Percentiles rank a stretch among this genome's conserved stretches.
These are phyloP conservation scores for Talaromyces sp. DNA, from an alignment of 2,329 filamentous ascomycete species.

Conservation along the genomic window DNA sequence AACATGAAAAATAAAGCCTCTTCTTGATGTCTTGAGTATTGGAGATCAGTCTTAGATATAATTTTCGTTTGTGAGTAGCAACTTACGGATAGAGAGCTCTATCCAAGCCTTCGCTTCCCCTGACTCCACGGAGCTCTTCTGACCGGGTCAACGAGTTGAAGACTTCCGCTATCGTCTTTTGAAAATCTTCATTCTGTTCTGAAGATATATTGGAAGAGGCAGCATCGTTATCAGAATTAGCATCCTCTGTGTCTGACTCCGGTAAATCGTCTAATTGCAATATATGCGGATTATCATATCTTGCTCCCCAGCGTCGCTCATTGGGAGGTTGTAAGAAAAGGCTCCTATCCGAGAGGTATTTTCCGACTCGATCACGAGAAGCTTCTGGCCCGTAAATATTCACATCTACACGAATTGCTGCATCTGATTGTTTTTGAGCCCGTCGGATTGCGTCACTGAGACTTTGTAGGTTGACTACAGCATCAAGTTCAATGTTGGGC, in stretches of 20 bases:
- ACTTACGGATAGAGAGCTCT: slow-evolving; percentile 7
- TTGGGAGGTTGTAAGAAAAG: slow-evolving; percentile 10
- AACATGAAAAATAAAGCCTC: slow-evolving; percentile 13
- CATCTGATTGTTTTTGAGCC: neutral
- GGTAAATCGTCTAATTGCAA: neutral
- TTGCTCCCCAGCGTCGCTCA: neutral
- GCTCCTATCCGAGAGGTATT: neutral
- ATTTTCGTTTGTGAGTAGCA: neutral
- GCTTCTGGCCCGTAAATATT: slow-evolving; percentile 10
- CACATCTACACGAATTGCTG: neutral
- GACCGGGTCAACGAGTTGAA: slow-evolving; percentile 1
- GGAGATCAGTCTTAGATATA: neutral
- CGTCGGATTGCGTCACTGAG: neutral
- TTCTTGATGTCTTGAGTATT: slow-evolving; percentile 3
- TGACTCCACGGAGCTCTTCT: slow-evolving; percentile 6
- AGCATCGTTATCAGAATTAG: neutral
- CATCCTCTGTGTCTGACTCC: slow-evolving; percentile 3
- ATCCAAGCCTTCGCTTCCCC: slow-evolving; percentile 10
- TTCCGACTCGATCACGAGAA: neutral
- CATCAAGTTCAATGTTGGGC: slow-evolving; percentile 1
- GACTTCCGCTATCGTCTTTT: slow-evolving; percentile 3
- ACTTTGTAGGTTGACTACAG: neutral
- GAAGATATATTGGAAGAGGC: neutral
- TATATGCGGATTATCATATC: slow-evolving; percentile 14
- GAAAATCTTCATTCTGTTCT: neutral